A percentile compares a stretch with the other conserved stretches of the same genome.
Conservation (phyloP, 805 yeast species). For the Schwanniomyces yamadae region DNA sequence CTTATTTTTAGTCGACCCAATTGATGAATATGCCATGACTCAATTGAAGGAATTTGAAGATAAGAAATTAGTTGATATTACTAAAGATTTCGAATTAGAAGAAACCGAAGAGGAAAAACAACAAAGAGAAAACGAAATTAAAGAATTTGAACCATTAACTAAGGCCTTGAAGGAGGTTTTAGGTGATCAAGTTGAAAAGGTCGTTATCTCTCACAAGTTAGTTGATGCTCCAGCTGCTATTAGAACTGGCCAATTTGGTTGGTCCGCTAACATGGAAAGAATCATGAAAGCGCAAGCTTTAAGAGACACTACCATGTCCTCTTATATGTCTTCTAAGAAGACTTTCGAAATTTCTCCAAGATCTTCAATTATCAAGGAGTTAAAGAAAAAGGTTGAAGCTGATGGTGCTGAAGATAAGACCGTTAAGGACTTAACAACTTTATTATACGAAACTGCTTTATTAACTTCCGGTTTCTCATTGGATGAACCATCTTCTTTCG, state of each 20-base stretch:
- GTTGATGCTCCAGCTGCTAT: constrained; percentile 99
- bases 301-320: constrained; percentile 97
- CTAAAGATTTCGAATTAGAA: constrained; percentile 98
- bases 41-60: constrained; percentile 99
- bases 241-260: constrained; percentile 99
- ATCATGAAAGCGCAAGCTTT: constrained; percentile 99
- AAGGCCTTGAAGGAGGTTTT: constrained; percentile 94
- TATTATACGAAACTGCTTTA: constrained; percentile 96
- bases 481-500: constrained; percentile 97
- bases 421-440: constrained; percentile 94
- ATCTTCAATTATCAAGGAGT: constrained; percentile 92
- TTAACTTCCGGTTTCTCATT: constrained; percentile 98
- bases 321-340: constrained; percentile 99
- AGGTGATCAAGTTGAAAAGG: constrained; percentile 99
- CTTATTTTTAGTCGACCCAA: constrained; percentile 96
- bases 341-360: constrained; percentile 98
- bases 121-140: constrained; percentile 87
- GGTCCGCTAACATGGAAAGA: constrained; percentile 99
- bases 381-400: constrained; percentile 92
- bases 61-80: constrained; percentile 97
- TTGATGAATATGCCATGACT: constrained; percentile 99
- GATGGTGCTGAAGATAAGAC: constrained; percentile 98
- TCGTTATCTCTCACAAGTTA: constrained; percentile 94
- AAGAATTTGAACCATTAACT: constrained; percentile 90
- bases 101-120: constrained; percentile 98